These are phyloP conservation scores for Candida chilensis DNA, from an alignment of 805 yeast genomes.

Conservation along the genomic window DNA sequence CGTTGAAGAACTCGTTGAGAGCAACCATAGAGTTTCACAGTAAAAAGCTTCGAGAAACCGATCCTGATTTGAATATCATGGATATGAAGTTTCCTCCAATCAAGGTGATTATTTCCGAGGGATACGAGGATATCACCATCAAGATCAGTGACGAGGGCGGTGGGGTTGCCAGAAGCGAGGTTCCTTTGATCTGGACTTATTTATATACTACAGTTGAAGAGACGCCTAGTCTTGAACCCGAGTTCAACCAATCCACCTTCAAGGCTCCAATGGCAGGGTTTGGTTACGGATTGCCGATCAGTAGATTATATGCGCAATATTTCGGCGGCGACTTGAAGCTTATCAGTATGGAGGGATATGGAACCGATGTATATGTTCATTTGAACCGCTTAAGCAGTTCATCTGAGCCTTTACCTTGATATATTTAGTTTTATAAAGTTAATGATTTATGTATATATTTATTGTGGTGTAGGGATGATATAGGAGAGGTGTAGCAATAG, in stretches of 20 bases:
- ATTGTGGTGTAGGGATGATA: no score
- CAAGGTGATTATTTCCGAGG: conserved; percentile 80
- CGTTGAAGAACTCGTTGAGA: conserved; percentile 75
- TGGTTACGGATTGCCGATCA: conserved; percentile 86
- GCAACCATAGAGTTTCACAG: conserved; percentile 84
- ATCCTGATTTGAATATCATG: conserved; percentile 36
- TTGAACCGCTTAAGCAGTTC: conserved; percentile 69
- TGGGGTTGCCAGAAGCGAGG: conserved; percentile 78
- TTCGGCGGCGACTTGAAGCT: conserved; percentile 86
- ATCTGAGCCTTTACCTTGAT: conserved; percentile 54
- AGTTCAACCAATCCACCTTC: conserved; percentile 46
- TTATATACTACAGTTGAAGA: conserved; percentile 80
- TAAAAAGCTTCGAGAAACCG: conserved; percentile 30
- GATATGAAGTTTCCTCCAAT: conserved; percentile 76
- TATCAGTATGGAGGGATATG: conserved; percentile 90
- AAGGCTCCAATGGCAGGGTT: conserved; percentile 92
- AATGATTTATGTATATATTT: no score
- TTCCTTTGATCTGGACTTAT: conserved; percentile 86
- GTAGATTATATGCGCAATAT: conserved; percentile 78
- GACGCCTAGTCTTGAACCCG: conserved; percentile 13
- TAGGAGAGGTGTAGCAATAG: no score
- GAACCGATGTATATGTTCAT: conserved; percentile 87
- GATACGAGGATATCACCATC: conserved; percentile 83
- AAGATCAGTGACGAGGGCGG: conserved; percentile 93
- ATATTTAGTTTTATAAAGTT: no score